Base-by-base conservation (phyloP, 1,284 basidiomycete species). In the Ganoderma lucidum region DNA sequence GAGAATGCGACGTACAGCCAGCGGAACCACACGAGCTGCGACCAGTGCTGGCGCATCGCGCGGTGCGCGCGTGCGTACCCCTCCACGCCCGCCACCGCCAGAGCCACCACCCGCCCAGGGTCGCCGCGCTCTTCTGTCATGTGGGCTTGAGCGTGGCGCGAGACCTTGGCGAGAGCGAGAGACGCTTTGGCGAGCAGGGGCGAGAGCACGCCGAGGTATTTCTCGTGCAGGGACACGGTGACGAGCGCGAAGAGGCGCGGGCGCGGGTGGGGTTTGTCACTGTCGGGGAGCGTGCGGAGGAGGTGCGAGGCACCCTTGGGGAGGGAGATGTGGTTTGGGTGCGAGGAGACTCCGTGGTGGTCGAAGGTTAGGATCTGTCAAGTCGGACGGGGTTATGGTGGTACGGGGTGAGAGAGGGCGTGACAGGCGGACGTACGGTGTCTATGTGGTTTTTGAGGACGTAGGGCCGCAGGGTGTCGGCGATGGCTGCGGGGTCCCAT, bases 331-430 rank as follows among this genome's bases (percentile, higher is more conserved):
- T 99, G 97, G 80, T 99, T 99, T 0, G 94, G 92, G 78, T 99
- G 97, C 0, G 84, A 85, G 9, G 96, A 96, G 5, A 99, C 85
- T 1, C 98, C 97, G 3, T 79, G 73, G 0, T 80, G 72, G 81
- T 99, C 97, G 76, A 99, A 99, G 0, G 97, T 98, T 67, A 99
- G 83, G 66, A 99, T 90, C 94, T 97, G 76, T 28, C 15, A 39
- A 61, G 28, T 19, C 30, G 61, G 58, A 23, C 41, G 19, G 59
- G n/a, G 23, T 42, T 28, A 62, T 9, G 23, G 61, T 8, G 41
- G 35, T 62, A 14, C n/a, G 15, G 12, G 32, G 14, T 6, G 6
- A 12, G 32, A 32, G 28, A 17, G 53, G 1, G 42, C 39, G 66
- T 32, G 53, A 17, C 37, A 61, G 45, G 62, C 42, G 28, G 67